These are phyloP conservation scores for Geosmithia flava DNA, from an alignment of 2,329 filamentous ascomycete genomes.

Conservation along the genomic window DNA sequence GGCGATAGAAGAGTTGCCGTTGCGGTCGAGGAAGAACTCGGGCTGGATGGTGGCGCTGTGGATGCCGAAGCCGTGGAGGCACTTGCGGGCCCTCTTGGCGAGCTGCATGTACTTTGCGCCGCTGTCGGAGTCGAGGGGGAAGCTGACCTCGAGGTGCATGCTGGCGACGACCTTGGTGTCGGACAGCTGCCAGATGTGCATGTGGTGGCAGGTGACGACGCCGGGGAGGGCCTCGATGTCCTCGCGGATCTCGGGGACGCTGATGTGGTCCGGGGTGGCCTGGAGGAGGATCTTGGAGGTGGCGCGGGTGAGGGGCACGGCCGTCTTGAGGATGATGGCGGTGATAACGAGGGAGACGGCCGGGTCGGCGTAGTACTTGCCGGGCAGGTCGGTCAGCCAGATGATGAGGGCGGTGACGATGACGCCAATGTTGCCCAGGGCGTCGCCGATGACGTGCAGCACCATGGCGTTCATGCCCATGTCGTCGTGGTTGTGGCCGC, in stretches of 20 bases:
- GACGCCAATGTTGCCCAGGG: slow-evolving; percentile 76
- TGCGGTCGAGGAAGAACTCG: slow-evolving; percentile 56
- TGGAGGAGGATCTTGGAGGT: slow-evolving; percentile 85
- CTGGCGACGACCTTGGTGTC: slow-evolving; percentile 91
- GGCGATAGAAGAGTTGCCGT: slow-evolving; percentile 9
- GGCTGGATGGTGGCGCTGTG: slow-evolving; percentile 97
- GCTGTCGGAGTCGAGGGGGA: slow-evolving; percentile 74
- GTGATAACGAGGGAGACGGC: slow-evolving; percentile 91
- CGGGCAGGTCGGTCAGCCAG: slow-evolving; percentile 75
- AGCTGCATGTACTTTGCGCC: slow-evolving; percentile 81
- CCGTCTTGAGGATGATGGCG: slow-evolving; percentile 59
- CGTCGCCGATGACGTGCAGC: slow-evolving; percentile 68
- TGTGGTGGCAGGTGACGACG: slow-evolving; percentile 82
- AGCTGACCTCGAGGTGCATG: slow-evolving; percentile 84
- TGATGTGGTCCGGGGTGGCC: slow-evolving; percentile 80
- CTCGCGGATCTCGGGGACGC: slow-evolving; percentile 79
- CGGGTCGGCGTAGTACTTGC: slow-evolving; percentile 81
- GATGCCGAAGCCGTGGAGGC: slow-evolving; percentile 90
- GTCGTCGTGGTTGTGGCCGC: slow-evolving; percentile 70
- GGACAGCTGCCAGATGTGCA: slow-evolving; percentile 96
- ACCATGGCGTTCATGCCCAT: slow-evolving; percentile 91
- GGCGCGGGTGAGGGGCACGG: slow-evolving; percentile 66
- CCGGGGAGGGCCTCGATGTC: slow-evolving; percentile 80
- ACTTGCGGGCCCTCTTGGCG: slow-evolving; percentile 69
- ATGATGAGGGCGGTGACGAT: slow-evolving; percentile 77